Evolutionary conservation across 176 grass and related monocot genomes (phyloP).

Genomic region (Lolium rigidum): DNA sequence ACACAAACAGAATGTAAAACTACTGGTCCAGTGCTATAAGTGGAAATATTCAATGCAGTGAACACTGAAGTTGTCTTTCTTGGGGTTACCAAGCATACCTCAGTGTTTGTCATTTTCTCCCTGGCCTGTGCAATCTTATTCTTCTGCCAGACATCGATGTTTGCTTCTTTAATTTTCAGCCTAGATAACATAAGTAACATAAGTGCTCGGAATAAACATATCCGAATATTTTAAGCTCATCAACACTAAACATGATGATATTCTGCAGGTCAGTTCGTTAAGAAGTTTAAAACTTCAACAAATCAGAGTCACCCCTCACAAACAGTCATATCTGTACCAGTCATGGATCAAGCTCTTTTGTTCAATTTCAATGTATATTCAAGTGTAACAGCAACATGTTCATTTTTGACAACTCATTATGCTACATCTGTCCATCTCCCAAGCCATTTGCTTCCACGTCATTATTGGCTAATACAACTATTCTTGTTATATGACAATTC

Average conservation of each 20-base stretch:
- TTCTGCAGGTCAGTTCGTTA: not conserved
- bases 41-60: constrained; percentile 30
- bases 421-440: not conserved
- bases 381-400: constrained; percentile 12
- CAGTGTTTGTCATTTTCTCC: constrained; percentile 53
- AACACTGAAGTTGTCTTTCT: not conserved
- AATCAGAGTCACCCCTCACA: constrained; percentile 5
- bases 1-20: constrained; percentile 34
- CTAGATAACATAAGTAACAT: constrained; percentile 53
- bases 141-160: constrained; percentile 72
- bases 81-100: constrained; percentile 51
- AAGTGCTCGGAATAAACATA: constrained; percentile 20
- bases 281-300: constrained; percentile 28
- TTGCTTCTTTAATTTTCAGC: constrained; percentile 63
- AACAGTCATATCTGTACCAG: not conserved
- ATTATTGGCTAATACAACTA: constrained; percentile 26
- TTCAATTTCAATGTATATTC: constrained; percentile 22
- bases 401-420: constrained; percentile 1
- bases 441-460: constrained; percentile 16
- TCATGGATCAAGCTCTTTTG: not conserved
- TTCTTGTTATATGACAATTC: not conserved
- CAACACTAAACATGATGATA: not conserved
- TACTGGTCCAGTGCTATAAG: not conserved
- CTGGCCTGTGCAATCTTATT: constrained; percentile 61
- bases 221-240: not conserved